Evolutionary conservation across 208 protist species (phyloP).

Genomic region (Jaenimonas drosophilae): DNA sequence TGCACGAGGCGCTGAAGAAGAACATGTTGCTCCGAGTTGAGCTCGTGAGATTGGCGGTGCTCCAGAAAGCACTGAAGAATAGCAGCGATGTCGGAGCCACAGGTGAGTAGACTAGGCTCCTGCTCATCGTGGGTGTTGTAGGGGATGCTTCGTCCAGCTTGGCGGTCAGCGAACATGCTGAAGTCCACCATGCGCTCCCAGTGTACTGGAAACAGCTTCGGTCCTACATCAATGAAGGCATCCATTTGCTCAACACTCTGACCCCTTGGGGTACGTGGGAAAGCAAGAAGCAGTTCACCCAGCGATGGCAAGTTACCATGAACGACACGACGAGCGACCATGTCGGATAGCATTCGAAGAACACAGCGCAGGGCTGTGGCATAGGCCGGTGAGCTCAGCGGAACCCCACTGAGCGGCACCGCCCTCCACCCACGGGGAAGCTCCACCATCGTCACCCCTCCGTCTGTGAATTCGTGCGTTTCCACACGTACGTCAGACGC

Average conservation of each 20-base stretch:
- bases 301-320: slow-evolving; percentile 50
- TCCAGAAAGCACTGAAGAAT: slow-evolving; percentile 44
- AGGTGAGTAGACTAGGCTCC: slow-evolving; percentile 18
- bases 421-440: slow-evolving; percentile 31
- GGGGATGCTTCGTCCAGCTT: slow-evolving; percentile 63
- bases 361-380: slow-evolving; percentile 39
- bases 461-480: slow-evolving; percentile 37
- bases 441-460: slow-evolving; percentile 50
- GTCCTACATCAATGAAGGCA: neutral
- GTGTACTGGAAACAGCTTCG: slow-evolving; percentile 54
- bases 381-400: slow-evolving; percentile 31
- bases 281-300: slow-evolving; percentile 49
- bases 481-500: slow-evolving; percentile 26
- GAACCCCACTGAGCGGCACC: slow-evolving; percentile 41
- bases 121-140: slow-evolving; percentile 34
- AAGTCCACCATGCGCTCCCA: slow-evolving; percentile 83
- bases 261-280: no score
- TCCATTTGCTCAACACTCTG: neutral
- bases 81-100: slow-evolving; percentile 45
- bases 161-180: slow-evolving; percentile 82
- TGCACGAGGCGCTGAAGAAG: slow-evolving; percentile 48
- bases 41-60: slow-evolving; percentile 24
- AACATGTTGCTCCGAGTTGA: slow-evolving; percentile 42
- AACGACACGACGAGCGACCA: slow-evolving; percentile 59
- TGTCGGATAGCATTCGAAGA: slow-evolving; percentile 36